Conservation (phyloP, 352 stramenopile species). For the Thraustochytrium striatum region DNA sequence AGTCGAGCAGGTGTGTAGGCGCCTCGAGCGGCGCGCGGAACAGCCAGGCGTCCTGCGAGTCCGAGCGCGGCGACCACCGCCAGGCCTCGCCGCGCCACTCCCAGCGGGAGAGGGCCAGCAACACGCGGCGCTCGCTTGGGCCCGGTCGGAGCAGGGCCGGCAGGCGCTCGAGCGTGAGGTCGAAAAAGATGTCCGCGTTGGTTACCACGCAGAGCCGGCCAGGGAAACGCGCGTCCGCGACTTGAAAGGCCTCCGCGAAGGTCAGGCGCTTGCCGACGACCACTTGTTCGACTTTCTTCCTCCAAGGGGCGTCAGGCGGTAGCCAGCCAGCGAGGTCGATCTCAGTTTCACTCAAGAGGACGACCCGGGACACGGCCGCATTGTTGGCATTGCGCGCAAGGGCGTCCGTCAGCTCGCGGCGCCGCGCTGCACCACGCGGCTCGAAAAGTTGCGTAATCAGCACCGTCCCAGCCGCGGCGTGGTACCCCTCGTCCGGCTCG, state of each 20-base stretch:
- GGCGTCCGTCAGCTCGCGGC: too few relatives aligned
- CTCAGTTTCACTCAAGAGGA: too few relatives aligned
- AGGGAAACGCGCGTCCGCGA: slow-evolving; percentile 48
- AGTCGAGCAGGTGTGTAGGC: neutral
- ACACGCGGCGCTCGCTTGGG: neutral
- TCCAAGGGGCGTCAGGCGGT: neutral
- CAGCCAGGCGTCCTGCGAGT: slow-evolving; percentile 56
- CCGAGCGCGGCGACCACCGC: slow-evolving; percentile 37
- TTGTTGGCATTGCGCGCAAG: too few relatives aligned
- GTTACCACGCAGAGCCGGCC: slow-evolving; percentile 27
- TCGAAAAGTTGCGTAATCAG: too few relatives aligned
- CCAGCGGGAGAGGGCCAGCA: neutral
- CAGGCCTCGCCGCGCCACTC: neutral
- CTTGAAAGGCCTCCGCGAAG: slow-evolving; percentile 52
- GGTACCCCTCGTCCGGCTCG: too few relatives aligned
- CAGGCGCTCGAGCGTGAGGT: slow-evolving; percentile 48
- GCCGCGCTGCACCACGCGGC: too few relatives aligned
- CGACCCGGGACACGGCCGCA: too few relatives aligned
- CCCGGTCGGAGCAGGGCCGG: neutral
- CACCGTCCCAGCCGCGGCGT: too few relatives aligned
- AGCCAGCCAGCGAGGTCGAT: neutral
- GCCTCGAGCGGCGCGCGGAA: slow-evolving; percentile 50
- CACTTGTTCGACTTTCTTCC: slow-evolving; percentile 2
- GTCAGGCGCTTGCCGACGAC: slow-evolving; percentile 51
- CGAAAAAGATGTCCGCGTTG: slow-evolving; percentile 57